These are phyloP conservation scores for Xylariaceae sp. DNA, from an alignment of 2,329 filamentous ascomycete genomes.

Conservation along the genomic window DNA sequence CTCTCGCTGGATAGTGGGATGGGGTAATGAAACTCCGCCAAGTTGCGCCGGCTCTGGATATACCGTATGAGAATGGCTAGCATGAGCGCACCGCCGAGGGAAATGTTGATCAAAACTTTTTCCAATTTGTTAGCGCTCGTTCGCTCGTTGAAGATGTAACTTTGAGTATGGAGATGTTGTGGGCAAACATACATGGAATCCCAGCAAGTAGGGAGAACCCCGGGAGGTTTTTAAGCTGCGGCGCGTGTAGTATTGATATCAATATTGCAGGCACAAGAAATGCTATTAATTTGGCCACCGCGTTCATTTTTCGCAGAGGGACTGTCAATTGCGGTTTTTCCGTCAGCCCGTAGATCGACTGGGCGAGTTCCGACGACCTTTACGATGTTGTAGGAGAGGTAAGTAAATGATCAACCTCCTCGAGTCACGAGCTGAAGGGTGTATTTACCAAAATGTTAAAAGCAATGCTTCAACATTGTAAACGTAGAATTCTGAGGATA, in stretches of 20 bases:
- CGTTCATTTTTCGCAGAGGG: conserved; percentile 19
- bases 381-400: neutral
- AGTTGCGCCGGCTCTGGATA: conserved; percentile 10
- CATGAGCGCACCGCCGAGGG: conserved; percentile 13
- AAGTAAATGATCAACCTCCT: neutral
- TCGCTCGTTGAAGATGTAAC: neutral
- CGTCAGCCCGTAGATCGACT: conserved; percentile 16
- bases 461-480: conserved; percentile 23
- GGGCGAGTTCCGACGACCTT: conserved; percentile 20
- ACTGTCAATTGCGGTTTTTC: conserved; percentile 7
- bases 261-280: conserved; percentile 21
- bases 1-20: neutral
- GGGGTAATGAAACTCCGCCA: conserved; percentile 6
- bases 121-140: neutral
- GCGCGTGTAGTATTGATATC: too few relatives aligned
- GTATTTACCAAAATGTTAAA: conserved; percentile 22
- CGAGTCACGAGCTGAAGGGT: neutral
- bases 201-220: conserved; percentile 20
- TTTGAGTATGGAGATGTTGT: too few relatives aligned
- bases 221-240: conserved; percentile 14
- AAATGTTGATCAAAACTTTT: conserved; percentile 20
- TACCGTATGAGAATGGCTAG: conserved; percentile 15
- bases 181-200: conserved; percentile 20
- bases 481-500: conserved; percentile 18
- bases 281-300: conserved; percentile 17